Conservation (phyloP, 2,329 filamentous ascomycete genomes). For the Plenodomus lindquistii region DNA sequence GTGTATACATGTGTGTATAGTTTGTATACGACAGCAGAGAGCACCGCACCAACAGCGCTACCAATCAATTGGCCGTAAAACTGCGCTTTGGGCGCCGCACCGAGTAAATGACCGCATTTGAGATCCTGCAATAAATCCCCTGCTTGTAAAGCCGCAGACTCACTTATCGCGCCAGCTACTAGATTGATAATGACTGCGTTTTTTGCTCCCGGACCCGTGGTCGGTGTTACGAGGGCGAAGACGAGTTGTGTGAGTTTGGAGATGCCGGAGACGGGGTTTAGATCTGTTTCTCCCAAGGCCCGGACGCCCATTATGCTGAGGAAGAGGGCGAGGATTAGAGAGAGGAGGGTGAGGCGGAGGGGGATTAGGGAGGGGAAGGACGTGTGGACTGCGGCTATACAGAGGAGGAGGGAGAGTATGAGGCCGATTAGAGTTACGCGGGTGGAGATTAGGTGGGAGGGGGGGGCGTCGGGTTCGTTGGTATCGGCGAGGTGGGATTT, state of each 20-base stretch:
- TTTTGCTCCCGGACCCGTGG: constrained; percentile 56
- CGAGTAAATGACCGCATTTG: constrained; percentile 91
- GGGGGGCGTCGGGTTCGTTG: constrained; percentile 74
- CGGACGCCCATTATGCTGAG: constrained; percentile 68
- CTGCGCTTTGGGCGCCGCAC: constrained; percentile 89
- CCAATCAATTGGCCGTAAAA: constrained; percentile 97
- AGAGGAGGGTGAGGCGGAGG: constrained; percentile 79
- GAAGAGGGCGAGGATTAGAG: constrained; percentile 74
- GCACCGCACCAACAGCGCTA: constrained; percentile 79
- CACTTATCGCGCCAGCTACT: constrained; percentile 85
- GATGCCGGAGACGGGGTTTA: constrained; percentile 96
- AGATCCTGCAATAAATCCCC: constrained; percentile 97
- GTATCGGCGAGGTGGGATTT: constrained; percentile 36
- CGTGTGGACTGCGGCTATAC: constrained; percentile 77
- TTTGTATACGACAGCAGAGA: constrained; percentile 84
- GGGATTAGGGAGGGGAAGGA: constrained; percentile 85
- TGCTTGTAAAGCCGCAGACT: constrained; percentile 86
- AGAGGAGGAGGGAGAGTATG: constrained; percentile 74
- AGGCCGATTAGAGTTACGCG: constrained; percentile 76
- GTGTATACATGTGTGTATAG: constrained; percentile 89
- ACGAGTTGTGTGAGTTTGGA: constrained; percentile 95
- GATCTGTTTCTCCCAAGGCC: constrained; percentile 77
- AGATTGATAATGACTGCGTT: constrained; percentile 95
- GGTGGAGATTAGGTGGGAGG: constrained; percentile 76
- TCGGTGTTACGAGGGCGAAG: constrained; percentile 86